Evolutionary conservation across 2,329 filamentous ascomycete genomes (phyloP), one percentile per base, ranked within the genome.

Genomic region (Amauroascus verrucosus): DNA sequence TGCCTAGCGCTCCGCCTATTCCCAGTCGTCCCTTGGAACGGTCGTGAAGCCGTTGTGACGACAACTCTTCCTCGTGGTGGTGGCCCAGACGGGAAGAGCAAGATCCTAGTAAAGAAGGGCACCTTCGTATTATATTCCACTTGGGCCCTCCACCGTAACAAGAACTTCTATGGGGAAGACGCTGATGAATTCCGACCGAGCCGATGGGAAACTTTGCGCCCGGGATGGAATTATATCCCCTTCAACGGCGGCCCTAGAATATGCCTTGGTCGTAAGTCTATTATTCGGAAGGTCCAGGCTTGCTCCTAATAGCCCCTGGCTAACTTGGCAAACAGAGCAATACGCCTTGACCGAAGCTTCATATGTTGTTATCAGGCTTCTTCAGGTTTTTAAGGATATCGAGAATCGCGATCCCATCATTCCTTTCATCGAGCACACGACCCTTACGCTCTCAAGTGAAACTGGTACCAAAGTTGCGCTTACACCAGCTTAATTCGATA

Each of bases 261-360:
- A 45, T 81, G 78, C 56, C 77, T 81, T 35, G 78, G 55, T 8
- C 54, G 53, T 55, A 47, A 55, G 55, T 54, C 22, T 16, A 4
- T 33, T 26, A 3, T 3, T 24, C 41, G n/a, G 6, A 18, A 32
- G n/a, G n/a, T n/a, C n/a, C n/a, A n/a, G n/a, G n/a, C n/a, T n/a
- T n/a, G n/a, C n/a, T n/a, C n/a, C n/a, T 26, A 14, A 46, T 22
- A 16, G 9, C 2, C 7, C 44, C 11, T 38, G 30, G 20, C 45
- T 53, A 11, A 48, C 43, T 4, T 35, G 24, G 6, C n/a, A n/a
- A 8, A 30, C 33, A 57, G 56, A 80, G 65, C 78, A 80, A 57
- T 81, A 81, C 64, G 78, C 78, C 3, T 72, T 77, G 64, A 75
- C 77, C 1, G 77, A 81, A 65, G 80, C 80, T 73, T 75, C 73